These are phyloP conservation scores for Fusarium fracticaudum DNA, from an alignment of 2,329 filamentous ascomycete species.

Conservation along the genomic window DNA sequence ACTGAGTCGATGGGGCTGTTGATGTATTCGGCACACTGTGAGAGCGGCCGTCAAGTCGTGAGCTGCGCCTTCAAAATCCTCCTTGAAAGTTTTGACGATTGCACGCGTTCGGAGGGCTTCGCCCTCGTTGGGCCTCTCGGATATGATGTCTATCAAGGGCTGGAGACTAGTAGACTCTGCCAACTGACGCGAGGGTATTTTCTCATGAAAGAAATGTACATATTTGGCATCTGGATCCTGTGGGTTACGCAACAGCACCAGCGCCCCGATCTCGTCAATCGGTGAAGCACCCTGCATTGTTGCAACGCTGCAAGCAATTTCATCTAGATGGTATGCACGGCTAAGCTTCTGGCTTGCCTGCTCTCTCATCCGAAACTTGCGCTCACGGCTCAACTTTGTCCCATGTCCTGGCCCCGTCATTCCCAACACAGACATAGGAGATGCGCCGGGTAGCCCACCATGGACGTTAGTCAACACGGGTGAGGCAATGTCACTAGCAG, in stretches of 20 bases:
- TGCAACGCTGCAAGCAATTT: constrained; percentile 83
- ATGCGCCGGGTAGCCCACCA: constrained; percentile 47
- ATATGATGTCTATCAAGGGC: constrained; percentile 74
- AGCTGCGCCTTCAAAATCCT: constrained; percentile 75
- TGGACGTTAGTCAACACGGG: constrained; percentile 67
- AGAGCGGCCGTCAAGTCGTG: constrained; percentile 77
- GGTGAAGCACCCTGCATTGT: constrained; percentile 84
- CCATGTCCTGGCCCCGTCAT: constrained; percentile 62
- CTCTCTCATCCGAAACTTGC: constrained; percentile 82
- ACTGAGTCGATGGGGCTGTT: constrained; percentile 61
- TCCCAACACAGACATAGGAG: constrained; percentile 32
- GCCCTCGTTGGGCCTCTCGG: constrained; percentile 68
- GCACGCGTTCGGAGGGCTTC: constrained; percentile 78
- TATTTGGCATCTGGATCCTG: constrained; percentile 79
- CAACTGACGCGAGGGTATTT: constrained; percentile 80
- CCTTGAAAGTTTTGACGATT: constrained; percentile 78
- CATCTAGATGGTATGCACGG: constrained; percentile 81
- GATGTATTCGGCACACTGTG: constrained; percentile 61
- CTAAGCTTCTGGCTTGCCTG: constrained; percentile 81
- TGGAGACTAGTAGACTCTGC: constrained; percentile 76
- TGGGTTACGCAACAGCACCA: constrained; percentile 77
- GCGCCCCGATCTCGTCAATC: constrained; percentile 77
- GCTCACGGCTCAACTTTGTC: constrained; percentile 76
- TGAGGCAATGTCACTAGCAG: constrained; percentile 76
- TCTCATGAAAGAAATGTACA: constrained; percentile 93